Evolutionary conservation across 805 yeast species (phyloP).

Genomic region (Hanseniaspora thailandica): DNA sequence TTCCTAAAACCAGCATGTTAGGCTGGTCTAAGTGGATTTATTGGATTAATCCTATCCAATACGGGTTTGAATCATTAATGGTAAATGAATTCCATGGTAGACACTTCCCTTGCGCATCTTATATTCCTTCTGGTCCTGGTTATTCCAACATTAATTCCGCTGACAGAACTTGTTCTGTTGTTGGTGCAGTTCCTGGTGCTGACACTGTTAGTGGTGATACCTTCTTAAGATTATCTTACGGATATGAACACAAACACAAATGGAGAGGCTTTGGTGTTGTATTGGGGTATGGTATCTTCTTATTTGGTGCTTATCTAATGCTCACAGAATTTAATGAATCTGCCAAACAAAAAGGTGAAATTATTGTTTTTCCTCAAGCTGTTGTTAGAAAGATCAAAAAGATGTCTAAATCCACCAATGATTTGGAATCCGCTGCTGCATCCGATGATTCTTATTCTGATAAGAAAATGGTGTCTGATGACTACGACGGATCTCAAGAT

Average conservation of each 20-base stretch:
- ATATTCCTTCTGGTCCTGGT: conserved; percentile 39
- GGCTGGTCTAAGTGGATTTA: conserved; percentile 61
- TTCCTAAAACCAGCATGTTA: conserved; percentile 45
- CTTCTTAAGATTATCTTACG: conserved; percentile 36
- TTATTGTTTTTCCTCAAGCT: conserved; percentile 45
- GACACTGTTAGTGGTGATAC: conserved; percentile 40
- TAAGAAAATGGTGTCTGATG: conserved; percentile 8
- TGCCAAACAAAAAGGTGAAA: conserved; percentile 61
- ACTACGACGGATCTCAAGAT: neutral
- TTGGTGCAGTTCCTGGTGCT: conserved; percentile 46
- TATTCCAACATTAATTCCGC: conserved; percentile 30
- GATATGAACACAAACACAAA: conserved; percentile 36
- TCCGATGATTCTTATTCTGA: conserved; percentile 10
- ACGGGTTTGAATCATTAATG: conserved; percentile 47
- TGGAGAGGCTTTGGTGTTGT: conserved; percentile 61
- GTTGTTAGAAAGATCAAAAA: conserved; percentile 39
- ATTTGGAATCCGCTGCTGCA: conserved; percentile 10
- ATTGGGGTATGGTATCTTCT: conserved; percentile 43
- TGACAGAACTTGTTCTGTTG: conserved; percentile 43
- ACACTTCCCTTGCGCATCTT: conserved; percentile 36
- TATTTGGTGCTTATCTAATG: conserved; percentile 41
- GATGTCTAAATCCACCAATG: conserved; percentile 8
- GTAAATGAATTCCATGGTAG: conserved; percentile 44
- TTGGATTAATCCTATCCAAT: conserved; percentile 47
- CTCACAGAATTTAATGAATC: conserved; percentile 49